A percentile compares a stretch with the other conserved stretches of the same genome.
Conservation (phyloP, 495 filamentous ascomycete genomes). For the Annulohypoxylon nitens region DNA sequence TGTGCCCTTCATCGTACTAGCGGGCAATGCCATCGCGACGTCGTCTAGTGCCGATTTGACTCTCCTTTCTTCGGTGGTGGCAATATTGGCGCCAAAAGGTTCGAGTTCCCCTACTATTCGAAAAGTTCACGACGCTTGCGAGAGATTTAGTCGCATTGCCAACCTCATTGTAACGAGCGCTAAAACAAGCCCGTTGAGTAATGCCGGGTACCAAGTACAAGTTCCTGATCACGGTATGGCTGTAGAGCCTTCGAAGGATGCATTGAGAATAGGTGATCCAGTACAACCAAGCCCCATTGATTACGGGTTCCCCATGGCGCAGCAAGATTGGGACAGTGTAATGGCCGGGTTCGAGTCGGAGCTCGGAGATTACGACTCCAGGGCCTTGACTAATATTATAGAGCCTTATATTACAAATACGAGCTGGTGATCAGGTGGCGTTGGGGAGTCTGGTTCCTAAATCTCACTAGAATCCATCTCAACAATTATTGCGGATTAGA, state of each 20-base stretch:
- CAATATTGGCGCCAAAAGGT: conserved; percentile 25
- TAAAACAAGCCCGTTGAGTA: background rate
- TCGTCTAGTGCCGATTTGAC: conserved; percentile 61
- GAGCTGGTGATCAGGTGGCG: conserved; percentile 36
- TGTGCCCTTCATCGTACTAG: conserved; percentile 75
- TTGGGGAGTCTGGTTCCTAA: background rate
- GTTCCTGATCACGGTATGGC: background rate
- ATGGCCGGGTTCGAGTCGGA: conserved; percentile 47
- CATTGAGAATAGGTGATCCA: background rate
- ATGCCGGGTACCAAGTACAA: conserved; percentile 12
- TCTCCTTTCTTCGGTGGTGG: conserved; percentile 35
- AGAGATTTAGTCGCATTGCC: conserved; percentile 39
- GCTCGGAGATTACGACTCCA: conserved; percentile 38
- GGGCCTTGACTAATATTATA: conserved; percentile 41
- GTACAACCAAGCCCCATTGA: conserved; percentile 17
- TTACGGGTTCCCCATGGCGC: conserved; percentile 46
- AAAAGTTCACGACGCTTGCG: conserved; percentile 44
- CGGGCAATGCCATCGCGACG: conserved; percentile 73
- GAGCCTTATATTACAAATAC: conserved; percentile 47
- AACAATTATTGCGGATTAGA: no score
- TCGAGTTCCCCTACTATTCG: conserved; percentile 19
- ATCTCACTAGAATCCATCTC: background rate
- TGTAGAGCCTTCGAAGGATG: background rate
- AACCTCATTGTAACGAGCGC: conserved; percentile 37
- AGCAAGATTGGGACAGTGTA: conserved; percentile 48